These are phyloP conservation scores for Populus ilicifolia DNA, from an alignment of 345 rosid species.

Conservation along the genomic window DNA sequence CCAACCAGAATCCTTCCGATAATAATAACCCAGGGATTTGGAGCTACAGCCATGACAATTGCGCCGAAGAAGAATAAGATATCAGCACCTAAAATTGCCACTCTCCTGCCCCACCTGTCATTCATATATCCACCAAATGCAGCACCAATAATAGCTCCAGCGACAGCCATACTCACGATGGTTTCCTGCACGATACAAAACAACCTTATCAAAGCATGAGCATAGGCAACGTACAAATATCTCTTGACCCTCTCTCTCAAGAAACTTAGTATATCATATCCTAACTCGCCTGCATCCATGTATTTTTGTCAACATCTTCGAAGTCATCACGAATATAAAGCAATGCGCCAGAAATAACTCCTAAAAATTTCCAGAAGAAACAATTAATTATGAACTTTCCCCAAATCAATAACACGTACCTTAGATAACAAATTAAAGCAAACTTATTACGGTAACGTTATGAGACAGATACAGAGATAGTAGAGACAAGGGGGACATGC, in stretches of 20 bases:
- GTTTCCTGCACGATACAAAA: conserved; percentile 31
- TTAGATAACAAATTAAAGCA: neutral
- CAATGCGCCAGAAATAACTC: conserved; percentile 87
- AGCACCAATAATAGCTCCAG: conserved; percentile 89
- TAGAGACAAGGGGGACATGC: no score
- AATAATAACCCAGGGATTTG: conserved; percentile 71
- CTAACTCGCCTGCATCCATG: conserved; percentile 60
- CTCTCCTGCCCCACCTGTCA: conserved; percentile 66
- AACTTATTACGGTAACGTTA: neutral
- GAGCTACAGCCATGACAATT: conserved; percentile 62
- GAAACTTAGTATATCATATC: neutral
- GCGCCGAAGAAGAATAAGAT: conserved; percentile 65
- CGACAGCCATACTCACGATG: conserved; percentile 84
- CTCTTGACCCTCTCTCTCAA: neutral
- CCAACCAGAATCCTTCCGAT: conserved; percentile 76
- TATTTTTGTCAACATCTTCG: conserved; percentile 50
- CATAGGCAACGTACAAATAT: neutral
- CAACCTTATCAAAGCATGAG: neutral
- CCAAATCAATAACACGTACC: neutral
- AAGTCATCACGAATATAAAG: conserved; percentile 78
- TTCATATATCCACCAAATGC: conserved; percentile 74
- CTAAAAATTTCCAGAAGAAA: conserved; percentile 13
- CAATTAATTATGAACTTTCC: neutral
- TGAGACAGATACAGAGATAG: no score
- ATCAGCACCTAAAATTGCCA: conserved; percentile 60